These are phyloP conservation scores for Acephala macrosclerotiorum DNA, from an alignment of 2,329 filamentous ascomycete genomes.

Conservation along the genomic window DNA sequence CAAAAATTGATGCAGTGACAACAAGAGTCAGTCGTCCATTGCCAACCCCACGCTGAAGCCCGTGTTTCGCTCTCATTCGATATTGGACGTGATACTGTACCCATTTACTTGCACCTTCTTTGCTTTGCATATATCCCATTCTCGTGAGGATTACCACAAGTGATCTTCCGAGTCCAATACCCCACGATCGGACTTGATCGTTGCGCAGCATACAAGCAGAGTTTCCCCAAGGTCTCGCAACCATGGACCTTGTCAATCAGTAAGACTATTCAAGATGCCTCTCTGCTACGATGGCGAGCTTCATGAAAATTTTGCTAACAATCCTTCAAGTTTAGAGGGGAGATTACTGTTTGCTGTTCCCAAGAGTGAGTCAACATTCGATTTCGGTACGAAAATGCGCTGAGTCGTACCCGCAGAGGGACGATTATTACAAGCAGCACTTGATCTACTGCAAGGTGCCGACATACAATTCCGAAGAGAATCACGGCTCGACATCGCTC, in stretches of 20 bases:
- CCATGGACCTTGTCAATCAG: conserved; percentile 70
- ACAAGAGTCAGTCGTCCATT: conserved; percentile 2
- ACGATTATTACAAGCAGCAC: conserved; percentile 83
- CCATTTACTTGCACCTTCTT: neutral
- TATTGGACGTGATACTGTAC: conserved; percentile 20
- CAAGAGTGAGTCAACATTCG: conserved; percentile 75
- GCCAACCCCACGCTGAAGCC: conserved; percentile 15
- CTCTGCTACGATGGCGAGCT: conserved; percentile 39
- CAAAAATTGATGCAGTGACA: conserved; percentile 13
- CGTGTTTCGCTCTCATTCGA: conserved; percentile 18
- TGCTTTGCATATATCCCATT: neutral
- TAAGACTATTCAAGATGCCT: conserved; percentile 45
- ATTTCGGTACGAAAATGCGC: conserved; percentile 4
- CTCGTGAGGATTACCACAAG: neutral
- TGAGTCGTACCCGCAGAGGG: conserved; percentile 70
- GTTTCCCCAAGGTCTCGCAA: conserved; percentile 13
- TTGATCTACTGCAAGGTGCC: conserved; percentile 90
- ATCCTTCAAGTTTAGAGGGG: conserved; percentile 77
- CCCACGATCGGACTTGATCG: conserved; percentile 27
- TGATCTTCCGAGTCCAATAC: conserved; percentile 11
- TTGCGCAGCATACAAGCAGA: conserved; percentile 27
- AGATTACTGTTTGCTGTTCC: conserved; percentile 96
- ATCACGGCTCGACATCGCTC: conserved; percentile 93
- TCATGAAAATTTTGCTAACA: conserved; percentile 52
- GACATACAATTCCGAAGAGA: conserved; percentile 98